These are phyloP conservation scores for Backusella liffmaniae DNA, from an alignment of 192 early-diverging fungal species.

Conservation along the genomic window DNA sequence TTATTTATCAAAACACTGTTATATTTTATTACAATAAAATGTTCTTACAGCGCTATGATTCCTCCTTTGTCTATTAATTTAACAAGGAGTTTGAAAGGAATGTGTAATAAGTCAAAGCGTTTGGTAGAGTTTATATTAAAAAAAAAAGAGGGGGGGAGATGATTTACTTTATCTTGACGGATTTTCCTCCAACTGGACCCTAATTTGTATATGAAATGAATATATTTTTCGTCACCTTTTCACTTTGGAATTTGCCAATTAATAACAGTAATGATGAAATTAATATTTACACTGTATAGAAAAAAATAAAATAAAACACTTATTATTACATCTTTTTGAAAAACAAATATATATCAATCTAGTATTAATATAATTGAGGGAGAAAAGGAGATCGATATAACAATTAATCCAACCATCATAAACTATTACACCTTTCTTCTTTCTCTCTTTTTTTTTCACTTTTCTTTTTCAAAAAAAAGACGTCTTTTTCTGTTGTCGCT, in stretches of 20 bases:
- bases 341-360: constrained; percentile 7
- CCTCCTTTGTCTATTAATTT: constrained; percentile 1
- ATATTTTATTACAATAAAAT: not conserved
- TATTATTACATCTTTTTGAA: not conserved
- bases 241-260: constrained; percentile 2
- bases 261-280: constrained; percentile 3
- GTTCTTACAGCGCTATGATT: not conserved
- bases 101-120: constrained; percentile 6
- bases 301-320: not conserved
- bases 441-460: not conserved
- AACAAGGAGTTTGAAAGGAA: constrained; percentile 1
- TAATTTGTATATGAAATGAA: not conserved
- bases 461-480: not conserved
- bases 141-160: not conserved
- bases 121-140: not conserved
- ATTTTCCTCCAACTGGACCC: not conserved
- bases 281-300: not conserved
- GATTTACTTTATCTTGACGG: not conserved
- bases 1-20: not conserved
- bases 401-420: not conserved
- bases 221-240: not conserved
- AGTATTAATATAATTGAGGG: constrained; percentile 7
- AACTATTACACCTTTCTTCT: not conserved
- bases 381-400: not conserved
- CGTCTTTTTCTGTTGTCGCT: constrained; percentile 1